Conservation (phyloP, 2,329 filamentous ascomycete genomes). For the Colletotrichum tabaci region DNA sequence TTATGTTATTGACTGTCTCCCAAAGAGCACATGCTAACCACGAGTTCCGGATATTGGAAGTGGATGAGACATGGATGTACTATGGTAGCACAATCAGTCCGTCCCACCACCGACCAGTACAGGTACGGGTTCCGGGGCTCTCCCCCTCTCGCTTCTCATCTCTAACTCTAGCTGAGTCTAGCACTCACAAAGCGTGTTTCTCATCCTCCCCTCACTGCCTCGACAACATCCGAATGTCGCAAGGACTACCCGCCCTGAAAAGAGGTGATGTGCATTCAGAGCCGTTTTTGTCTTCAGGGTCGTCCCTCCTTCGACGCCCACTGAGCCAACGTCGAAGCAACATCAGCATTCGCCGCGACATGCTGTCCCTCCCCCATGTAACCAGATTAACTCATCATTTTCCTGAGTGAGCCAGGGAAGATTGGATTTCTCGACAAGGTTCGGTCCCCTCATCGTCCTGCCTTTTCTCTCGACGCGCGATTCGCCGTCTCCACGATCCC, state of each 20-base stretch:
- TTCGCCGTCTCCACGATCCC: background rate
- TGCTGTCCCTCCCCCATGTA: slow-evolving; percentile 14
- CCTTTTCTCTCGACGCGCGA: background rate
- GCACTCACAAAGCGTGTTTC: slow-evolving; percentile 14
- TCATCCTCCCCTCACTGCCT: slow-evolving; percentile 16
- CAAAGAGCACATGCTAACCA: slow-evolving; percentile 22
- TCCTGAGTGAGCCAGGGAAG: slow-evolving; percentile 20
- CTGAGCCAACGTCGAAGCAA: slow-evolving; percentile 10
- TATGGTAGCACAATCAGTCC: slow-evolving; percentile 27
- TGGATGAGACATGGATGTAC: slow-evolving; percentile 23
- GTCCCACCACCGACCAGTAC: background rate
- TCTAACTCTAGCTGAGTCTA: slow-evolving; percentile 38
- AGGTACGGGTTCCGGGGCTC: slow-evolving; percentile 22
- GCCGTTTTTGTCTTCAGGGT: background rate
- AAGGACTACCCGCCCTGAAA: slow-evolving; percentile 20
- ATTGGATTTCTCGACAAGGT: slow-evolving; percentile 10
- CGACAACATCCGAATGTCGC: slow-evolving; percentile 9
- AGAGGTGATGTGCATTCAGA: slow-evolving; percentile 11
- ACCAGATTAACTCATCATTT: slow-evolving; percentile 27
- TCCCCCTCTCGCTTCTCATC: slow-evolving; percentile 18
- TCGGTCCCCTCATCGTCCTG: background rate
- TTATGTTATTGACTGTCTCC: slow-evolving; percentile 13
- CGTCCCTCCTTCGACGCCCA: background rate
- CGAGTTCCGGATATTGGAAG: slow-evolving; percentile 36
- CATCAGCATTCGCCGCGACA: slow-evolving; percentile 21